These are phyloP conservation scores for Coemansia sp. DNA, from an alignment of 192 early-diverging fungal genomes.

Conservation along the genomic window DNA sequence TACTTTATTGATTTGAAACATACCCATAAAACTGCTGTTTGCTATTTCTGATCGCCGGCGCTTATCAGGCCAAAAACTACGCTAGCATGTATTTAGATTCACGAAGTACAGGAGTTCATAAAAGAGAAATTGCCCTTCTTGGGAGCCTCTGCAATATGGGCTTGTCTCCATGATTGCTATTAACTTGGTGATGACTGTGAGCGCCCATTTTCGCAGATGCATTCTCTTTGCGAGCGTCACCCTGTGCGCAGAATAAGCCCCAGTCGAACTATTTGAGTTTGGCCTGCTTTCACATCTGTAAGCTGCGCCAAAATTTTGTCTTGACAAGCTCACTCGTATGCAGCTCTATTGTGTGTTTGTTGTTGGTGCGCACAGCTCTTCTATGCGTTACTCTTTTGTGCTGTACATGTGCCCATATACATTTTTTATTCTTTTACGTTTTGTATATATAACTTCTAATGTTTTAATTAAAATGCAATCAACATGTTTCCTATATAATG, in stretches of 20 bases:
- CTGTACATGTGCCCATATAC: no score
- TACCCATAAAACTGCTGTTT: conserved; percentile 3
- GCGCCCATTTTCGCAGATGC: conserved; percentile 10
- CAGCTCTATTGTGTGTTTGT: no score
- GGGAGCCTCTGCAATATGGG: background rate
- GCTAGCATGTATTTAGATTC: background rate
- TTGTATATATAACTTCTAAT: no score
- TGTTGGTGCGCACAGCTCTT: no score
- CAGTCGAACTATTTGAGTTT: conserved; percentile 35
- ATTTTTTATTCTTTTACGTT: no score
- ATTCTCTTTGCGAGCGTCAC: background rate
- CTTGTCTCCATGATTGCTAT: conserved; percentile 22
- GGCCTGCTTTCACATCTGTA: conserved; percentile 12
- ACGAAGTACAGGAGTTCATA: background rate
- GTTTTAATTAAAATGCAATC: no score
- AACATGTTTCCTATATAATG: no score
- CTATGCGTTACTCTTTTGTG: no score
- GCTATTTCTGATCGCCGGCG: background rate
- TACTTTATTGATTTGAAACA: conserved; percentile 6
- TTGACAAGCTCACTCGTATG: no score
- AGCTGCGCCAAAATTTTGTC: conserved; percentile 31
- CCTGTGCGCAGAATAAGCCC: conserved; percentile 13
- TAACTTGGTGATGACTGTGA: conserved; percentile 17
- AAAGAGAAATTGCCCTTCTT: background rate
- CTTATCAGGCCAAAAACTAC: background rate